Evolutionary conservation across 805 yeast species (phyloP).

Genomic region (Brettanomyces custersianus): DNA sequence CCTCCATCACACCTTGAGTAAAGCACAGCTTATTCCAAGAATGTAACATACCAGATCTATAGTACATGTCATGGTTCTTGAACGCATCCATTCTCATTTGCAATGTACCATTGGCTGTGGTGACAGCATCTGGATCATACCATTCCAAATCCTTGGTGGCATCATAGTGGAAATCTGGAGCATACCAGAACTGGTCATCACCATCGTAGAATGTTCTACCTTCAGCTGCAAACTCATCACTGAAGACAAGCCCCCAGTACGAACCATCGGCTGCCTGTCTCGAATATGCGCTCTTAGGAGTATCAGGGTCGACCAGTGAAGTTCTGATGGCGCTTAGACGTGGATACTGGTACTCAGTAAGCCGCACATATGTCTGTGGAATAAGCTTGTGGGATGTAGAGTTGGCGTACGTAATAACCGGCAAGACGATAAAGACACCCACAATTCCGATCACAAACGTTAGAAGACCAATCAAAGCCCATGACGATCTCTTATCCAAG

Average conservation of each 20-base stretch:
- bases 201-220: slow-evolving; percentile 88
- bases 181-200: slow-evolving; percentile 89
- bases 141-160: slow-evolving; percentile 90
- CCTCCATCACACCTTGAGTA: slow-evolving; percentile 73
- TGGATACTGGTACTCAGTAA: slow-evolving; percentile 52
- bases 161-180: slow-evolving; percentile 72
- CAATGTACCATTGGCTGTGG: slow-evolving; percentile 67
- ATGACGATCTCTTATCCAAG: slow-evolving; percentile 53
- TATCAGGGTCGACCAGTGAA: slow-evolving; percentile 60
- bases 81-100: slow-evolving; percentile 70
- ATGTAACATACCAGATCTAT: slow-evolving; percentile 88
- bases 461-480: slow-evolving; percentile 56
- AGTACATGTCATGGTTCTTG: slow-evolving; percentile 66
- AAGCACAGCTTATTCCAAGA: slow-evolving; percentile 89
- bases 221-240: slow-evolving; percentile 84
- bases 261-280: slow-evolving; percentile 53
- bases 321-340: slow-evolving; percentile 50
- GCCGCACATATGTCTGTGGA: slow-evolving; percentile 28
- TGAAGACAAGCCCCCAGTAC: slow-evolving; percentile 68
- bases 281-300: slow-evolving; percentile 41
- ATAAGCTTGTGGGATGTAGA: slow-evolving; percentile 1
- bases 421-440: slow-evolving; percentile 68
- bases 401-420: slow-evolving; percentile 80
- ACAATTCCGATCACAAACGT: slow-evolving; percentile 50
- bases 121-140: slow-evolving; percentile 88